Conservation (phyloP, 1,284 basidiomycete species). For the Trichosporon asahii region DNA sequence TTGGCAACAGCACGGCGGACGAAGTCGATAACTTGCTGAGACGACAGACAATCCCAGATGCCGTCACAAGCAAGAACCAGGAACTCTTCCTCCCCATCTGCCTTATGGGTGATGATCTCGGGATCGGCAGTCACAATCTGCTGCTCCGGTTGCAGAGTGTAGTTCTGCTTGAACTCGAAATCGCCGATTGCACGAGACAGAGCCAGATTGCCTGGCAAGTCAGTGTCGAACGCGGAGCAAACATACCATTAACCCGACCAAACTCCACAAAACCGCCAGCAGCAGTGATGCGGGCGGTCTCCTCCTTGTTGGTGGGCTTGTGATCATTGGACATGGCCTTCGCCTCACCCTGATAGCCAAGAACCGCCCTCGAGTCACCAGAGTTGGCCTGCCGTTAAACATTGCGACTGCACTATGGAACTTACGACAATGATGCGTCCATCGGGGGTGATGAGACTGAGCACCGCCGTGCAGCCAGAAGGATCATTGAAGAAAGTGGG, state of each 20-base stretch:
- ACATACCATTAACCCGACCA: slow-evolving; percentile 90
- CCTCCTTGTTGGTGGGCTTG: slow-evolving; percentile 86
- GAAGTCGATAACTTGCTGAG: slow-evolving; percentile 89
- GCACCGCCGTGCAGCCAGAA: slow-evolving; percentile 95
- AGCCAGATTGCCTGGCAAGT: slow-evolving; percentile 80
- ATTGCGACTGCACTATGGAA: slow-evolving; percentile 25
- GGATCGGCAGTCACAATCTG: slow-evolving; percentile 97
- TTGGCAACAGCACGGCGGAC: slow-evolving; percentile 78
- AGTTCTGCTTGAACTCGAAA: slow-evolving; percentile 98
- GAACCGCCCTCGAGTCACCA: slow-evolving; percentile 92
- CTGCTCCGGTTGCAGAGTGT: slow-evolving; percentile 71
- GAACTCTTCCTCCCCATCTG: slow-evolving; percentile 90
- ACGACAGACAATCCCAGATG: slow-evolving; percentile 96
- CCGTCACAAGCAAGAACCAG: slow-evolving; percentile 95
- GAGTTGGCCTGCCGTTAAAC: slow-evolving; percentile 81
- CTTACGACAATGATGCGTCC: slow-evolving; percentile 73
- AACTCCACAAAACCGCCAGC: slow-evolving; percentile 98
- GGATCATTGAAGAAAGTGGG: slow-evolving; percentile 83
- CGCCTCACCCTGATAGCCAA: slow-evolving; percentile 77
- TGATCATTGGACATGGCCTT: slow-evolving; percentile 92
- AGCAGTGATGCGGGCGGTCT: slow-evolving; percentile 78
- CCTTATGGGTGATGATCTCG: slow-evolving; percentile 77
- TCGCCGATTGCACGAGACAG: slow-evolving; percentile 93
- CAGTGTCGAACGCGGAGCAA: not conserved
- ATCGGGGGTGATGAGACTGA: slow-evolving; percentile 74